Base-by-base conservation (phyloP, 1,284 basidiomycete genomes). In the Sporisorium sorghi region DNA sequence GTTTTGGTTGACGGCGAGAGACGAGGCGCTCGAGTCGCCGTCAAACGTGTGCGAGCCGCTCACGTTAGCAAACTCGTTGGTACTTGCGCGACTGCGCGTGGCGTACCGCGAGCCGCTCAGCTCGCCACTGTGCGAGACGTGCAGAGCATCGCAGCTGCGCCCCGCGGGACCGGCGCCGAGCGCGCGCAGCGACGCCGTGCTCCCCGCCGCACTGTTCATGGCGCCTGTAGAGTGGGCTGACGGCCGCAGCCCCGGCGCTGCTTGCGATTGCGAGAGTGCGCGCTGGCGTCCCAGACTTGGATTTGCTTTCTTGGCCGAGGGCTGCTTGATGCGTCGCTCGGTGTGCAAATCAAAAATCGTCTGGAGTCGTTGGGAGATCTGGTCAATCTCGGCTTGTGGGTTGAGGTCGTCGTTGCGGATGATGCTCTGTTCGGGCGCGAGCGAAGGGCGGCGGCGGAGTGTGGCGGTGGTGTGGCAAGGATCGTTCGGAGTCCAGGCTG, bases 261-360 rank as follows among this genome's bases (percentile, higher is more conserved):
- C 53, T n/a, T n/a, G n/a, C n/a, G n/a, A n/a, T 9, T 68, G 48
- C 40, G 68, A 57, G 2, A 35, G 55, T 7, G 55, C 39, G 15
- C 59, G 59, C 24, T 23, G 40, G 15, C 51, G 55, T 4, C 47
- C 37, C 14, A 30, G 21, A 17, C 14, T 46, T 2, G 15, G 15
- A n/a, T 4, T 5, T 8, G 15, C n/a, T 32, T 61, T 54, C n/a
- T 58, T 48, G 23, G 10, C 39, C 1, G 65, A 23, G 19, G 47
- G 49, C 24, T 77, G 73, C 58, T 81, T 81, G 69, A 81, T 69
- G 8, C 80, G 54, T 26, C 70, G 70, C 33, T 70, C 60, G 3
- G 80, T 80, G 39, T 81, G 80, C 32, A 81, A 59, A 32, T 77
- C 74, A 55, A 81, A 80, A 33, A 80, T 79, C 28, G 71, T 67